Evolutionary conservation across 164 flowering plant species (phyloP).

Genomic region (Hamamelis virginiana): DNA sequence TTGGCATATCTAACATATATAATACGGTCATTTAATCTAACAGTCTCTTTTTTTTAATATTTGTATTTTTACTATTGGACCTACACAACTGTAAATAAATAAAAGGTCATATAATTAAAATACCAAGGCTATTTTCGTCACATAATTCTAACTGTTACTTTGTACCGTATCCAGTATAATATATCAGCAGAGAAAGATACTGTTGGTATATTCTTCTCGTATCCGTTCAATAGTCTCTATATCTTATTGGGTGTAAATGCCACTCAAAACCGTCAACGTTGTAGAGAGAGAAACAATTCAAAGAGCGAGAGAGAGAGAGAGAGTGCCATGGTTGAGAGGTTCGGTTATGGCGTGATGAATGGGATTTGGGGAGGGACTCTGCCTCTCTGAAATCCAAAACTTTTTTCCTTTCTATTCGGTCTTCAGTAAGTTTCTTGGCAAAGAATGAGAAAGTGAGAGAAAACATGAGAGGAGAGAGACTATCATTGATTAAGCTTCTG

Average conservation of each 20-base stretch:
- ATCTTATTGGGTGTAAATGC: not conserved
- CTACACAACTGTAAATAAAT: too few relatives aligned
- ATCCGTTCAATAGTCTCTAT: not conserved
- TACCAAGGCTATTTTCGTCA: not conserved
- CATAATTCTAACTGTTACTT: too few relatives aligned
- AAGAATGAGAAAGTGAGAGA: not conserved
- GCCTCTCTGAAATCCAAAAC: slow-evolving; percentile 36
- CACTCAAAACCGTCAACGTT: not conserved
- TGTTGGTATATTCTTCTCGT: slow-evolving; percentile 31
- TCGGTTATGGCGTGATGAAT: slow-evolving; percentile 38
- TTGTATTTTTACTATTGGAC: too few relatives aligned
- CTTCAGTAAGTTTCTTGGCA: not conserved
- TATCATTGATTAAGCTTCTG: not conserved
- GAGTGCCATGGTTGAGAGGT: slow-evolving; percentile 36
- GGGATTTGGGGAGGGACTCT: slow-evolving; percentile 43
- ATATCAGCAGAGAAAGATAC: slow-evolving; percentile 8
- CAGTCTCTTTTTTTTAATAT: too few relatives aligned
- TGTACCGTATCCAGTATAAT: not conserved
- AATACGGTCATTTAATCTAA: too few relatives aligned
- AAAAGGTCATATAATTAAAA: not conserved
- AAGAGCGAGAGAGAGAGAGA: slow-evolving; percentile 6
- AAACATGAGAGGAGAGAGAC: too few relatives aligned
- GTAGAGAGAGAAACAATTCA: too few relatives aligned
- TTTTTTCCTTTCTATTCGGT: not conserved
- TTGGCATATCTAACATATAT: too few relatives aligned